Evolutionary conservation across 805 yeast genomes (phyloP), one percentile per base, ranked within the genome.

Genomic region (Saccharomycopsis schoenii): DNA sequence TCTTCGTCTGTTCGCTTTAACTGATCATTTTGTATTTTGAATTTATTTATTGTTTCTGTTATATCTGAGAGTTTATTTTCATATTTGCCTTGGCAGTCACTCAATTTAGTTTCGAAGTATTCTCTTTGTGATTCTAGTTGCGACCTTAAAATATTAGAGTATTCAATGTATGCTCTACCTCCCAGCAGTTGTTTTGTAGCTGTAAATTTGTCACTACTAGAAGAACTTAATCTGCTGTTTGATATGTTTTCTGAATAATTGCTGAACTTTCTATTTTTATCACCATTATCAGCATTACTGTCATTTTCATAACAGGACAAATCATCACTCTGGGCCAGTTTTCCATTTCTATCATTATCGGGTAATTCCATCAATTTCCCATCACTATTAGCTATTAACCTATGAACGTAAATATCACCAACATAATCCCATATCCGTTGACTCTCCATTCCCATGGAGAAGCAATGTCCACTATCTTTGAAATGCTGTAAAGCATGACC

Each of bases 341-440:
- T 58, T 12, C 24, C 55, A 19, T 29, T 34, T 17, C 17, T 36
- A 2, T 61, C 66, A 14, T 61, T 56, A 60, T 78, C 68, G 5
- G 83, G 82, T 14, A 90, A 76, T 70, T 91, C 97, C 2, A 91
- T 96, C 39, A 92, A 72, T 67, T 92, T 92, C 0, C 97, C 97
- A 70, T 91, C 97, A 0, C 86, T 78, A 70, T 88, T 92, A 71
- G 89, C 90, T 3, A 91, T 80, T 52, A 91, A 73, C 57, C 97
- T 72, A 71, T 91, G 97, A 10, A 91, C 97, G 70, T 91, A 91
- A 65, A 83, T 84, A 69, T 91, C 97, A 1, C 92, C 92, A 0
- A 92, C 91, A 70, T 91, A 91, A 70, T 91, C 97, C 97, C 97
- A 91, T 1, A 91, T 96, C 50, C 97, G 76, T 63, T 91, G 94